Conservation (phyloP, 2,329 filamentous ascomycete genomes). For the Colletotrichum sp. region DNA sequence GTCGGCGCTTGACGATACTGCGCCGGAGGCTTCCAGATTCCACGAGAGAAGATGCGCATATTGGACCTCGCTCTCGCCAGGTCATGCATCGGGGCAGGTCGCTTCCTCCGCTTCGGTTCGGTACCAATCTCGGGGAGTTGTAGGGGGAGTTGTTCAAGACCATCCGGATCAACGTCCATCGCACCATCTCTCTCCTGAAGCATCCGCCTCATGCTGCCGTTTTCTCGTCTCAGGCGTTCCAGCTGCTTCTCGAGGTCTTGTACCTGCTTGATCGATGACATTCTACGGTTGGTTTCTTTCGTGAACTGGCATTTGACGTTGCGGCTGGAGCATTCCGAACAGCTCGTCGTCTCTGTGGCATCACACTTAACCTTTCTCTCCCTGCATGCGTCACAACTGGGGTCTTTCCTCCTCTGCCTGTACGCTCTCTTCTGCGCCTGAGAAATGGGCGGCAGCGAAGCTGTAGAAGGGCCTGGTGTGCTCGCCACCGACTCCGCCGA, state of each 20-base stretch:
- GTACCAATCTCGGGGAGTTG: slow-evolving; percentile 70
- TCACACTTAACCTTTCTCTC: slow-evolving; percentile 90
- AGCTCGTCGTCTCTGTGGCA: slow-evolving; percentile 94
- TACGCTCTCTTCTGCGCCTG: slow-evolving; percentile 92
- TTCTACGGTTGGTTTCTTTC: slow-evolving; percentile 96
- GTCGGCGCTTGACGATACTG: slow-evolving; percentile 63
- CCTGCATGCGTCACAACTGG: slow-evolving; percentile 95
- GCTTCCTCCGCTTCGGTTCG: slow-evolving; percentile 67
- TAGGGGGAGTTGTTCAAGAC: slow-evolving; percentile 53
- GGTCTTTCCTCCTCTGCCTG: slow-evolving; percentile 92
- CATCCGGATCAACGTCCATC: slow-evolving; percentile 54
- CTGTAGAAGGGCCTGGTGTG: slow-evolving; percentile 54
- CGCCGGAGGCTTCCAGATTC: slow-evolving; percentile 80
- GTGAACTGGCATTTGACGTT: slow-evolving; percentile 99
- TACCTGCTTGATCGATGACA: slow-evolving; percentile 99
- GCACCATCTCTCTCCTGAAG: slow-evolving; percentile 56
- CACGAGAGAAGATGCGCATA: slow-evolving; percentile 74
- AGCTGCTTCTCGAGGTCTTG: slow-evolving; percentile 96
- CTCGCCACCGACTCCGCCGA: slow-evolving; percentile 62
- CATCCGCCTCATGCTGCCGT: slow-evolving; percentile 73
- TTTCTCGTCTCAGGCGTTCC: slow-evolving; percentile 79
- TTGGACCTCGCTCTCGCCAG: slow-evolving; percentile 75
- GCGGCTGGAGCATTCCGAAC: slow-evolving; percentile 94
- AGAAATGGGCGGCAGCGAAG: slow-evolving; percentile 35
- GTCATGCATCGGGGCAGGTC: slow-evolving; percentile 68